Conservation (phyloP, 2,329 filamentous ascomycete genomes). For the Aspergillus pseudoglaucus region DNA sequence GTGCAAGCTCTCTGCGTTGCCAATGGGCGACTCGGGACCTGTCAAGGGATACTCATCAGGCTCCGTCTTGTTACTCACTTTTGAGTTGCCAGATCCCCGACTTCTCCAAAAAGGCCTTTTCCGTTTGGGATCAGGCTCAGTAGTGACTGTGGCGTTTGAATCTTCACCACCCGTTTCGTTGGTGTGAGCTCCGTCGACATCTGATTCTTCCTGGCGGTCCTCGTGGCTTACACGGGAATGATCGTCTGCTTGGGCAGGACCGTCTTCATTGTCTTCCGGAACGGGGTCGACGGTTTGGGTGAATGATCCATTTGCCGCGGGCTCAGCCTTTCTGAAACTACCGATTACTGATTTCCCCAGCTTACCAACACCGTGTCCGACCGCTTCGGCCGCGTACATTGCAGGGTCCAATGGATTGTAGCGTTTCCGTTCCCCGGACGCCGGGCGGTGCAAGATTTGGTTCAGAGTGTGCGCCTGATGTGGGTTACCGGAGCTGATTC, state of each 20-base stretch:
- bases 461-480: slow-evolving; percentile 50
- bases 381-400: slow-evolving; percentile 46
- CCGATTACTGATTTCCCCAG: slow-evolving; percentile 42
- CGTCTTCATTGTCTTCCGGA: slow-evolving; percentile 6
- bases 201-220: neutral
- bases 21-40: slow-evolving; percentile 21
- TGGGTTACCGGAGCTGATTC: slow-evolving; percentile 52
- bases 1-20: slow-evolving; percentile 2
- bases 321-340: slow-evolving; percentile 35
- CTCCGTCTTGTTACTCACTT: slow-evolving; percentile 16
- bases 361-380: slow-evolving; percentile 44
- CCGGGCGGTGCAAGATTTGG: slow-evolving; percentile 33
- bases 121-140: slow-evolving; percentile 7
- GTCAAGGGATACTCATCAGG: slow-evolving; percentile 34
- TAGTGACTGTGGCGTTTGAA: neutral
- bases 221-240: slow-evolving; percentile 1
- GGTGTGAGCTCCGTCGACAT: slow-evolving; percentile 5
- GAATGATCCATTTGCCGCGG: slow-evolving; percentile 30
- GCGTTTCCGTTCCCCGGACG: slow-evolving; percentile 12
- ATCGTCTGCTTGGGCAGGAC: neutral
- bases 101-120: slow-evolving; percentile 29
- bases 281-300: slow-evolving; percentile 30
- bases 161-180: slow-evolving; percentile 2
- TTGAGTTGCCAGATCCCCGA: slow-evolving; percentile 25
- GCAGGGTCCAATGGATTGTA: slow-evolving; percentile 38